Evolutionary conservation across 805 yeast species (phyloP).

Genomic region (Candida chauliodis): DNA sequence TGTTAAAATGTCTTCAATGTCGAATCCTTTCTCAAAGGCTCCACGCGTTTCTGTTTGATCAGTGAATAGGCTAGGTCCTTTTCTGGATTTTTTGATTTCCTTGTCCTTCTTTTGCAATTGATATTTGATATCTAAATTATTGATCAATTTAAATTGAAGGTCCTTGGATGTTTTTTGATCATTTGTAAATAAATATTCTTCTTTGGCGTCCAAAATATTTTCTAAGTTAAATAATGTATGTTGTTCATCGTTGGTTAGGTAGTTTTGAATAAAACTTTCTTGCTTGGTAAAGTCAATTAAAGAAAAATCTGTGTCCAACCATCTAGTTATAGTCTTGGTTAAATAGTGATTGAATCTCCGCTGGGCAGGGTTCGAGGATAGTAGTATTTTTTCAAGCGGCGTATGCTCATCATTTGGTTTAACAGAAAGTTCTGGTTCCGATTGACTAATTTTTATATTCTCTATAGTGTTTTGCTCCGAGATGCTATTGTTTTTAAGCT

Average conservation of each 20-base stretch:
- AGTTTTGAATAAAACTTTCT: conserved; percentile 21
- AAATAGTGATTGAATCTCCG: conserved; percentile 24
- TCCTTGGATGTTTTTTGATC: conserved; percentile 11
- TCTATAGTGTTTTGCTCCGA: conserved; percentile 9
- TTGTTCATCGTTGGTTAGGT: conserved; percentile 14
- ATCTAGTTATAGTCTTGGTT: conserved; percentile 20
- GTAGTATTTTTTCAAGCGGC: conserved; percentile 15
- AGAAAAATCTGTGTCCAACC: conserved; percentile 16
- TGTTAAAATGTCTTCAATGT: conserved; percentile 10
- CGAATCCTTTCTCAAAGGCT: conserved; percentile 10
- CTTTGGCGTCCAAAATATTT: conserved; percentile 19
- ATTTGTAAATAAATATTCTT: conserved; percentile 4
- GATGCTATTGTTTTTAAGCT: conserved; percentile 17
- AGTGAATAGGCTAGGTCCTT: not conserved
- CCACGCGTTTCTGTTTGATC: conserved; percentile 1
- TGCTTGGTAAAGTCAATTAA: conserved; percentile 20
- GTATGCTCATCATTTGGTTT: conserved; percentile 2
- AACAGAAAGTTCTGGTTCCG: conserved; percentile 11
- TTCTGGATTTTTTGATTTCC: conserved; percentile 8
- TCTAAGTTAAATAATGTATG: conserved; percentile 30
- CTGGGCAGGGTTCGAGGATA: conserved; percentile 29
- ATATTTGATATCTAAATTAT: conserved; percentile 21
- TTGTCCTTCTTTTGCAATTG: conserved; percentile 18
- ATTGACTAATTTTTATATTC: conserved; percentile 15
- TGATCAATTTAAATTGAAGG: conserved; percentile 14